Base-by-base conservation (phyloP, 352 stramenopile genomes). In the Elongisporangium undulatum region DNA sequence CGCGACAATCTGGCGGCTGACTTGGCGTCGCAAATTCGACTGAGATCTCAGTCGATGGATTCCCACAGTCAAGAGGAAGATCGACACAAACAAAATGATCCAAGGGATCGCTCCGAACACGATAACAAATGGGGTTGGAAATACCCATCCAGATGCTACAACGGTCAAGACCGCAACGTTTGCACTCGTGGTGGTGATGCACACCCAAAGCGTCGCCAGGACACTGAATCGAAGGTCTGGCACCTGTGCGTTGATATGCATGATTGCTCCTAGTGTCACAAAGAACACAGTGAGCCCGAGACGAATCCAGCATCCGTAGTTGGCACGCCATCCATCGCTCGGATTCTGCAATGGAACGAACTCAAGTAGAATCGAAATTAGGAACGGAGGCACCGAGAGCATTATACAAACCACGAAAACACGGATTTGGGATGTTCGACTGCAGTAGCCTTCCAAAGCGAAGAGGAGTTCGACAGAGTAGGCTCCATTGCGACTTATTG, bases 381-480 rank as follows among this genome's bases (percentile, higher is more conserved):
- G 1, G 3, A 69, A 48, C 13, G 71, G 61, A 1, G 64, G 60
- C 1, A 74, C 4, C 3, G 67, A 64, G 9, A 64, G 62, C 8
- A 59, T 39, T 5, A 56, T 4, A 56, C 63, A 71, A 16, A 74
- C 56, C 0, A 61, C 41, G 3, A 68, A 0, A 5, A 68, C 67
- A 4, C 54, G 63, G 24, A 41, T 10, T 5, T 61, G 56, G 29
- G 67, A 66, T 15, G 67, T 64, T 2, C 5, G 52, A 3, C 49
- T 59, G 3, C 56, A 58, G 53, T 74, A 70, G 29, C 70, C 67
- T 52, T 74, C 62, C 0, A 74, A 59, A 10, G 67, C 62, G 9
- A 74, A 20, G 2, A 74, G 49, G 1, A 58, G 58, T n/a, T 74
- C 67, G 19, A 74, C 58, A 0, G 63, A 74, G 45, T 70, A 74